Conservation (phyloP, 371 early-diverging fungal species). For the Mucor plumbeus region DNA sequence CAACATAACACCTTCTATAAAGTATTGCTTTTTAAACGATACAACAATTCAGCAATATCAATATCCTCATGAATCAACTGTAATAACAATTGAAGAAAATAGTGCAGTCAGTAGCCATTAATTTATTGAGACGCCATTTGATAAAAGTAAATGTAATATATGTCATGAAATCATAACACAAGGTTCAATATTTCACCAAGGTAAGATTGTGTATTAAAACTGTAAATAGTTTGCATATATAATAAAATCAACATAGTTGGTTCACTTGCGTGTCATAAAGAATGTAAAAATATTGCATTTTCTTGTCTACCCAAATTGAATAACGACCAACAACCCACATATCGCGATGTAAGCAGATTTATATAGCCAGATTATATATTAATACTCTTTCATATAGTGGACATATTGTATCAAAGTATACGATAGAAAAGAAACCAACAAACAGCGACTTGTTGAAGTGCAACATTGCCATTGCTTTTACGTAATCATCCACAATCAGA, state of each 20-base stretch:
- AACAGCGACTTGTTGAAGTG: conserved; percentile 4
- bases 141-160: conserved; percentile 54
- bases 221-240: no score
- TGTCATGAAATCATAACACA: conserved; percentile 37
- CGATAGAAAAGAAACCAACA: conserved; percentile 6
- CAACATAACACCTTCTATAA: conserved; percentile 4
- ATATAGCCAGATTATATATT: not conserved
- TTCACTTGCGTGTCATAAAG: conserved; percentile 47
- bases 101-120: conserved; percentile 30
- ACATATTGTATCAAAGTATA: conserved; percentile 13
- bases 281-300: conserved; percentile 43
- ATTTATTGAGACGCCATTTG: conserved; percentile 45
- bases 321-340: conserved; percentile 49
- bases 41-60: not conserved
- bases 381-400: conserved; percentile 6
- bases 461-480: conserved; percentile 5
- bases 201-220: conserved; percentile 13
- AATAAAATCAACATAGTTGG: conserved; percentile 29
- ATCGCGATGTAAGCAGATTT: conserved; percentile 35
- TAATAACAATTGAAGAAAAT: conserved; percentile 22
- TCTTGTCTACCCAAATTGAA: conserved; percentile 55
- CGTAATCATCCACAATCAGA: conserved; percentile 43
- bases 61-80: not conserved
- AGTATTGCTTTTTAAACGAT: conserved; percentile 13
- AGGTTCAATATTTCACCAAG: conserved; percentile 44